These are phyloP conservation scores for Aphanomyces astaci DNA, from an alignment of 352 stramenopile species.

Conservation along the genomic window DNA sequence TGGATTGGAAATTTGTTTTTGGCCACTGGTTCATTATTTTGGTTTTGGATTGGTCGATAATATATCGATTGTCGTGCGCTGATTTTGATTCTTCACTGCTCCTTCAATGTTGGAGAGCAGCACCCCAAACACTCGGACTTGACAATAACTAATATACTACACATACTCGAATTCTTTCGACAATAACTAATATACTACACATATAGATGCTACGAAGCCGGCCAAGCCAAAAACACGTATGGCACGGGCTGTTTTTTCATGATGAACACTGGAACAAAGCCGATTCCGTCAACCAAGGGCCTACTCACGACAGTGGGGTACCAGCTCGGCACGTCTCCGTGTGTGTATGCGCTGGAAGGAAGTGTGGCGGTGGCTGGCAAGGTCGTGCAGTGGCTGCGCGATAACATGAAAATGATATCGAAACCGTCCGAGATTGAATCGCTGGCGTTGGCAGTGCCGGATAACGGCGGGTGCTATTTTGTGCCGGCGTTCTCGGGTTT, in stretches of 20 bases:
- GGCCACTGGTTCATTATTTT: too few relatives aligned
- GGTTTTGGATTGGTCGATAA: too few relatives aligned
- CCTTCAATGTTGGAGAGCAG: too few relatives aligned
- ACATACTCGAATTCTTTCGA: too few relatives aligned
- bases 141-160: too few relatives aligned
- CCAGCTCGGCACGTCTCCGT: conserved; percentile 67
- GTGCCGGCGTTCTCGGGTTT: conserved; percentile 97
- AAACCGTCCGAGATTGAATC: conserved; percentile 83
- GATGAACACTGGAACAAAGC: conserved; percentile 95
- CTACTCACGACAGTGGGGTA: conserved; percentile 93
- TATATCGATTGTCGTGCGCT: too few relatives aligned
- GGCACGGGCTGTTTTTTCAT: conserved; percentile 98
- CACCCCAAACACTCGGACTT: too few relatives aligned
- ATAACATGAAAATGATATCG: conserved; percentile 95
- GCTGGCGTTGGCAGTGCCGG: conserved; percentile 73
- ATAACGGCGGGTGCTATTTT: conserved; percentile 97
- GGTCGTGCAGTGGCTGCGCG: conserved; percentile 97
- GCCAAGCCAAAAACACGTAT: conserved; percentile 98
- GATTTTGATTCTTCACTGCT: too few relatives aligned
- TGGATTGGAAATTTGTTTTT: too few relatives aligned
- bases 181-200: background rate
- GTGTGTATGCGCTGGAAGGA: conserved; percentile 96
- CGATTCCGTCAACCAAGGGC: conserved; percentile 85
- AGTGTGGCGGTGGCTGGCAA: conserved; percentile 93
- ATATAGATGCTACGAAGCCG: conserved; percentile 80